phyloP scores from a whole-genome alignment of 164 flowering plant genomes.

The Akebia trifoliata region DNA sequence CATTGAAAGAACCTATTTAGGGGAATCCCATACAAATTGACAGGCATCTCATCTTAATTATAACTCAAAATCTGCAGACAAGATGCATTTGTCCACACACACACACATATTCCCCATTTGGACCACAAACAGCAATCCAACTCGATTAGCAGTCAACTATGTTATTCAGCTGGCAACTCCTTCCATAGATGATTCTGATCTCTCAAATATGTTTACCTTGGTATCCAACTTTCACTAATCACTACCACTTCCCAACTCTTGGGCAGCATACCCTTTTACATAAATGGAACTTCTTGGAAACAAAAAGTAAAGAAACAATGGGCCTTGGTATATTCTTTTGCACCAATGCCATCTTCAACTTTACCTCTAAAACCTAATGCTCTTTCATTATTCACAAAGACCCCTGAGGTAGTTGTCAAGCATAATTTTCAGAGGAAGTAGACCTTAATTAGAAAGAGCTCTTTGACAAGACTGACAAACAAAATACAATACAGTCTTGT shows the following conservation, averaged over 20 bases:
- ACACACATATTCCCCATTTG: no score
- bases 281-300: background rate
- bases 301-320: no score
- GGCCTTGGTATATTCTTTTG: background rate
- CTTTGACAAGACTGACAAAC: no score
- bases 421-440: no score
- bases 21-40: no score
- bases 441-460: no score
- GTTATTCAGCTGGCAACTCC: background rate
- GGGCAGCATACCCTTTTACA: background rate
- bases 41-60: no score
- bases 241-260: background rate
- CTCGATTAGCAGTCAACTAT: background rate
- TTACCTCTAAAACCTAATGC: background rate
- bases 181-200: background rate
- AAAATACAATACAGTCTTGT: no score
- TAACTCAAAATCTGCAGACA: background rate
- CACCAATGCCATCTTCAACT: background rate
- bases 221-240: background rate
- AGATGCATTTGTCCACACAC: background rate
- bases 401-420: no score
- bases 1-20: no score
- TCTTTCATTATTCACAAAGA: no score
- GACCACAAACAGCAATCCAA: background rate
- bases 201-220: background rate